Percentiles rank a stretch among this genome's conserved stretches.
Conservation (phyloP, 176 grass and related monocot species). For the Leersia perrieri region DNA sequence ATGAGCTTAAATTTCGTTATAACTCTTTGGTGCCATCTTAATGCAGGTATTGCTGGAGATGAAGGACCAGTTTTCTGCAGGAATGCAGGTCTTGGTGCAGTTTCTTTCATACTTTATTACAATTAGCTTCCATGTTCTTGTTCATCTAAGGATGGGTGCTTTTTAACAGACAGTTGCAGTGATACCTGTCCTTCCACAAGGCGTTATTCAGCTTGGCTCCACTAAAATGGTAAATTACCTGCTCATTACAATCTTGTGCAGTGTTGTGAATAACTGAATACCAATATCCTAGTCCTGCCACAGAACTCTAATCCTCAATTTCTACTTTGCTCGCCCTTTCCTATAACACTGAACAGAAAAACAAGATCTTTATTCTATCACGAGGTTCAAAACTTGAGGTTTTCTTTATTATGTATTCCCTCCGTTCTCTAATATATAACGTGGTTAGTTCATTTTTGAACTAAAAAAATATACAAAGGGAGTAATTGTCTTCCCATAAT, state of each 20-base stretch:
- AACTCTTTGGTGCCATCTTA: not conserved
- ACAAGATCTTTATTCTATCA: not conserved
- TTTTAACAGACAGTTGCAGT: slow-evolving; percentile 41
- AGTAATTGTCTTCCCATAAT: not conserved
- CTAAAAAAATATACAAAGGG: too few relatives aligned
- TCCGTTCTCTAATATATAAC: too few relatives aligned
- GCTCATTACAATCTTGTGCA: not conserved
- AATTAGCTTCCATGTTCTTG: not conserved
- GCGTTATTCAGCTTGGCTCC: slow-evolving; percentile 48
- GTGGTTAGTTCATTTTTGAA: too few relatives aligned
- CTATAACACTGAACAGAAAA: not conserved
- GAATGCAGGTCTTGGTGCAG: slow-evolving; percentile 34
- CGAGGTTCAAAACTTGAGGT: not conserved
- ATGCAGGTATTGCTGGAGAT: slow-evolving; percentile 43
- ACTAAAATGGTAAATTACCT: slow-evolving; percentile 34
- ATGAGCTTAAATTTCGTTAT: not conserved
- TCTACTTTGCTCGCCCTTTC: not conserved
- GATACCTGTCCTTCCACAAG: slow-evolving; percentile 50
- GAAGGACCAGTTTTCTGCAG: slow-evolving; percentile 45
- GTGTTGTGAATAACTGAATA: not conserved
- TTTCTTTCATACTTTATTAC: not conserved
- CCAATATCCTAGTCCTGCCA: not conserved
- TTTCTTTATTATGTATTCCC: not conserved
- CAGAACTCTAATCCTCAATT: not conserved
- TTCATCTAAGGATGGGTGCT: slow-evolving; percentile 9